These are phyloP conservation scores for Aspergillus viridinutans DNA, from an alignment of 2,329 filamentous ascomycete species.

Conservation along the genomic window DNA sequence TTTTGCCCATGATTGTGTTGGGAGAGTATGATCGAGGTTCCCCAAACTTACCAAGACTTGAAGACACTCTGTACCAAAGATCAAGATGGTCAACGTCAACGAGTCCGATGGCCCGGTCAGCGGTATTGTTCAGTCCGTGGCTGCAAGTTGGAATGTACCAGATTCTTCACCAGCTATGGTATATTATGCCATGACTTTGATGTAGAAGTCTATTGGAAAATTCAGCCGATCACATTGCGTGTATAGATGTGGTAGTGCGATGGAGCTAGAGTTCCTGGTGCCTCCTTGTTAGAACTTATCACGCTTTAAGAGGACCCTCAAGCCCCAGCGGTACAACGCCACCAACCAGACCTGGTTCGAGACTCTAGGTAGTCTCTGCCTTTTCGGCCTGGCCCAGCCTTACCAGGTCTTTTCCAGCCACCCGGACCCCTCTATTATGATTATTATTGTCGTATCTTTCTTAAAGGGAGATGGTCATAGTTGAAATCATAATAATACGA, in stretches of 20 bases:
- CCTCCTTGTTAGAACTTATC: background rate
- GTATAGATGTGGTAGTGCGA: background rate
- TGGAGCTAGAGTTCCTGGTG: background rate
- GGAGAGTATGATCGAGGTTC: background rate
- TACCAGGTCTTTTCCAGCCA: background rate
- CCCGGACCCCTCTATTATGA: background rate
- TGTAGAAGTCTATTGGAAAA: background rate
- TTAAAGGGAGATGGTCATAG: background rate
- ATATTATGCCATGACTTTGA: background rate
- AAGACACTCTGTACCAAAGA: background rate
- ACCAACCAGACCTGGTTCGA: background rate
- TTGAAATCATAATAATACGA: background rate
- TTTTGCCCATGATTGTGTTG: background rate
- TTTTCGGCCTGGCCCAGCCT: background rate
- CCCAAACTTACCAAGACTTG: background rate
- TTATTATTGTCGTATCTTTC: background rate
- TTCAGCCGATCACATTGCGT: background rate
- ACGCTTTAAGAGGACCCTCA: background rate
- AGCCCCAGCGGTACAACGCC: background rate
- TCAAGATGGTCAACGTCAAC: background rate
- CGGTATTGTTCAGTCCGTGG: background rate
- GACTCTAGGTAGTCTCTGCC: background rate
- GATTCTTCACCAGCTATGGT: background rate
- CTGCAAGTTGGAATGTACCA: background rate
- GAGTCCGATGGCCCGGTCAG: background rate